Evolutionary conservation across 306 rosid species (phyloP).

Genomic region (Gastrolobium bilobum): DNA sequence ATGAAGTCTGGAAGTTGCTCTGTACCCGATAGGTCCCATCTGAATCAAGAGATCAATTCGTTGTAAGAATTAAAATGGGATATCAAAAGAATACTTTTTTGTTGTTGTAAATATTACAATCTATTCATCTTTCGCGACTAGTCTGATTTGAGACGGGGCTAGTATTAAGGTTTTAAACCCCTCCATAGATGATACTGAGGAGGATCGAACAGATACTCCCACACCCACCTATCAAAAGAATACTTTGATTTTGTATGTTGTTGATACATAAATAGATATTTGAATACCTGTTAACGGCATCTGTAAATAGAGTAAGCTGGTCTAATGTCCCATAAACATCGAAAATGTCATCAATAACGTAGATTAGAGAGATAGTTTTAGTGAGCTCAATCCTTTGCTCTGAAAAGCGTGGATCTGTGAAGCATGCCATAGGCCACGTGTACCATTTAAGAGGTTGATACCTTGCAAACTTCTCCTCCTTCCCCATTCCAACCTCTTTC

Average conservation of each 20-base stretch:
- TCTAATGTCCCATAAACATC: slow-evolving; percentile 62
- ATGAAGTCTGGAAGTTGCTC: slow-evolving; percentile 48
- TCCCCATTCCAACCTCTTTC: slow-evolving; percentile 55
- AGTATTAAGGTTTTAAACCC: too few relatives aligned
- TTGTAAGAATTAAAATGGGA: not conserved
- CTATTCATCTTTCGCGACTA: too few relatives aligned
- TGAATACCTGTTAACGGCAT: slow-evolving; percentile 57
- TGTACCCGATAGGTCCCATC: slow-evolving; percentile 50
- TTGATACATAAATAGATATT: not conserved
- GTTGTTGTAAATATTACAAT: too few relatives aligned
- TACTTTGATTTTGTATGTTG: too few relatives aligned
- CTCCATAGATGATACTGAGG: too few relatives aligned
- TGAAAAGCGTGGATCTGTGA: slow-evolving; percentile 60
- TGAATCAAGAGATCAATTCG: not conserved
- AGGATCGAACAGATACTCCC: too few relatives aligned
- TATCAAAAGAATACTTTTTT: too few relatives aligned
- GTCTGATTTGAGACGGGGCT: too few relatives aligned
- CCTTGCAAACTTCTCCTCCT: slow-evolving; percentile 47
- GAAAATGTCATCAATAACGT: slow-evolving; percentile 69
- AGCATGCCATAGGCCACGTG: slow-evolving; percentile 66
- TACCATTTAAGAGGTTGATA: slow-evolving; percentile 76
- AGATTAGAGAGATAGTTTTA: slow-evolving; percentile 64
- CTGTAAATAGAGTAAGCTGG: slow-evolving; percentile 58
- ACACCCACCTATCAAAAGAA: too few relatives aligned
- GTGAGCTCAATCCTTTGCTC: slow-evolving; percentile 67